Evolutionary conservation across 805 yeast species (phyloP).

Genomic region (Myxozyma udenii): DNA sequence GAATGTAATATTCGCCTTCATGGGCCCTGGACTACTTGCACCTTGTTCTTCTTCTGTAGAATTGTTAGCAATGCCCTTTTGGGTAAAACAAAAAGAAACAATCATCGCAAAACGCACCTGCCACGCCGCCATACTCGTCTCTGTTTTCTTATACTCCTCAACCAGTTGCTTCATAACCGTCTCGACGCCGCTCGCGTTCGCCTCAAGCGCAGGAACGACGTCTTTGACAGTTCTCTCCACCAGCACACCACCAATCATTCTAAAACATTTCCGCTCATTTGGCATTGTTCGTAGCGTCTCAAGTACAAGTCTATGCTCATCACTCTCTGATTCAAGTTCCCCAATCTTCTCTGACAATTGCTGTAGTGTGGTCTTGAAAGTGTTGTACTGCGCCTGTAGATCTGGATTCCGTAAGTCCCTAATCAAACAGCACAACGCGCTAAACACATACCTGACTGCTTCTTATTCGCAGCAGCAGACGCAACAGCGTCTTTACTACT

Average conservation of each 20-base stretch:
- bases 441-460: conserved; percentile 19
- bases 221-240: conserved; percentile 80
- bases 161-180: conserved; percentile 42
- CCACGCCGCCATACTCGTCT: conserved; percentile 49
- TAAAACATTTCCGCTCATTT: conserved; percentile 69
- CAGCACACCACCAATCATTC: conserved; percentile 92
- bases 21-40: conserved; percentile 44
- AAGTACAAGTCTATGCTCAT: conserved; percentile 53
- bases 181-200: conserved; percentile 49
- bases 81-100: not conserved
- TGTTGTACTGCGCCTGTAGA: conserved; percentile 44
- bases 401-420: conserved; percentile 25
- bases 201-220: conserved; percentile 59
- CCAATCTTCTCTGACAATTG: conserved; percentile 40
- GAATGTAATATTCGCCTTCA: not conserved
- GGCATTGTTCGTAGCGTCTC: conserved; percentile 55
- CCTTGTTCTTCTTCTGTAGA: conserved; percentile 43
- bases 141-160: conserved; percentile 43
- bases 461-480: conserved; percentile 14
- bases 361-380: conserved; percentile 39
- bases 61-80: not conserved
- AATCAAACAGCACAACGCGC: not conserved
- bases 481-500: conserved; percentile 7
- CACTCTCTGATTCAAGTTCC: conserved; percentile 44
- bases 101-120: conserved; percentile 34